A percentile compares a stretch with the other conserved stretches of the same genome.
Evolutionary conservation across 495 filamentous ascomycete species (phyloP).

Genomic region (Achaetomiella virescens): DNA sequence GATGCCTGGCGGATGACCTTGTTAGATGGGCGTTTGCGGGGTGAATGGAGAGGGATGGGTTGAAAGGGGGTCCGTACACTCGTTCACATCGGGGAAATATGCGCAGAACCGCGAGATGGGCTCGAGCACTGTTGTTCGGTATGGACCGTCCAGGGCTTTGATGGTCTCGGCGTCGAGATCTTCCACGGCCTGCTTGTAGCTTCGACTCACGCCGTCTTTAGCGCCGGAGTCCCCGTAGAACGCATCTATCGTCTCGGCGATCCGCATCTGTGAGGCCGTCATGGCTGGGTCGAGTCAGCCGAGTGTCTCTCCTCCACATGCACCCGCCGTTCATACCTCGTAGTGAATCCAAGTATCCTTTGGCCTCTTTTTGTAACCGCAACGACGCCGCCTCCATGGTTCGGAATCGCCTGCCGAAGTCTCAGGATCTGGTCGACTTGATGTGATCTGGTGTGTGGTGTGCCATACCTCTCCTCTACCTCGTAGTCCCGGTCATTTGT

Average conservation of each 20-base stretch:
- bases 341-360: constrained; percentile 92
- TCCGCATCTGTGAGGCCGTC: constrained; percentile 99
- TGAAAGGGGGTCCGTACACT: constrained; percentile 57
- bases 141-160: constrained; percentile 96
- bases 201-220: constrained; percentile 86
- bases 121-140: constrained; percentile 87
- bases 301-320: neutral
- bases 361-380: constrained; percentile 92
- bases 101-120: constrained; percentile 93
- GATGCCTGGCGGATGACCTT: constrained; percentile 59
- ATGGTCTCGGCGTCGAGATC: constrained; percentile 97
- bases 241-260: constrained; percentile 97
- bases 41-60: neutral
- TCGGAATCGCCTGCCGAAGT: constrained; percentile 66
- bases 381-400: constrained; percentile 93
- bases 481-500: constrained; percentile 98
- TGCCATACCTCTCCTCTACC: constrained; percentile 79
- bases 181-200: constrained; percentile 96
- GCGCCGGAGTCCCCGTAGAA: constrained; percentile 97
- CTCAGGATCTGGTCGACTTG: neutral
- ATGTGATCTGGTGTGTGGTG: neutral
- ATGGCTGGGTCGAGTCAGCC: constrained; percentile 56
- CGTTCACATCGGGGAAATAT: constrained; percentile 98
- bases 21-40: neutral
- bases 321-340: constrained; percentile 52